Base-by-base conservation (phyloP, 2,329 filamentous ascomycete genomes). In the Xylaria sp. region DNA sequence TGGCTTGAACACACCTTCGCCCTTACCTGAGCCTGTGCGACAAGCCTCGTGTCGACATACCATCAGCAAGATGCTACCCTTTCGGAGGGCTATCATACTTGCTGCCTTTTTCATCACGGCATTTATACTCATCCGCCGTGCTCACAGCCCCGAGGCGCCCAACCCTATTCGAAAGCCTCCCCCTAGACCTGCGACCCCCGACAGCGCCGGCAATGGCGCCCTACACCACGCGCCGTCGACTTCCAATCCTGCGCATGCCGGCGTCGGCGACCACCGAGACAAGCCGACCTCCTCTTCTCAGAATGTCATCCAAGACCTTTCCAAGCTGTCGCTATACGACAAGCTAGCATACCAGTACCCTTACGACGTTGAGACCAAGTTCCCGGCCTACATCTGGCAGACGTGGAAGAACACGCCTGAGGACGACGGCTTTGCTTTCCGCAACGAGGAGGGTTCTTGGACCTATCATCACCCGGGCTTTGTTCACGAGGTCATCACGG, bases 341-440 rank as follows among this genome's bases (percentile, higher is more conserved):
- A 97, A 96, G 82, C 88, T 99, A 66, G 91, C 91, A 61, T 98
- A 97, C 83, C 92, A 97, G 75, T 98, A 96, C 81, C 93, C 94
- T 23, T 99, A 98, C 85, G 92, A 97, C 77, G 86, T 95, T 71
- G 90, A 94, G 77, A 82, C 86, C 74, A 97, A 95, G 80, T 98
- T 98, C 80, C 96, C 96, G 2, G 94, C 94, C 65, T 98, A 97
- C 84, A 97, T 99, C 78, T 99, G 96, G 96, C 96, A 99, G 85
- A 99, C 96, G 16, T 99, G 96, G 96, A 98, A 97, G 81, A 91
- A 89, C 77, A 92, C 90, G 0, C 94, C 95, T 0, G 87, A 90
- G 1, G 92, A 93, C 25, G 85, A 88, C 60, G 86, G 92, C 70
- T 99, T 99, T 78, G 82, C 85, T 23, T 94, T 97, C 78, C 90